These are phyloP conservation scores for Leccinum colubrinum DNA, from an alignment of 1,284 basidiomycete genomes.

Conservation along the genomic window DNA sequence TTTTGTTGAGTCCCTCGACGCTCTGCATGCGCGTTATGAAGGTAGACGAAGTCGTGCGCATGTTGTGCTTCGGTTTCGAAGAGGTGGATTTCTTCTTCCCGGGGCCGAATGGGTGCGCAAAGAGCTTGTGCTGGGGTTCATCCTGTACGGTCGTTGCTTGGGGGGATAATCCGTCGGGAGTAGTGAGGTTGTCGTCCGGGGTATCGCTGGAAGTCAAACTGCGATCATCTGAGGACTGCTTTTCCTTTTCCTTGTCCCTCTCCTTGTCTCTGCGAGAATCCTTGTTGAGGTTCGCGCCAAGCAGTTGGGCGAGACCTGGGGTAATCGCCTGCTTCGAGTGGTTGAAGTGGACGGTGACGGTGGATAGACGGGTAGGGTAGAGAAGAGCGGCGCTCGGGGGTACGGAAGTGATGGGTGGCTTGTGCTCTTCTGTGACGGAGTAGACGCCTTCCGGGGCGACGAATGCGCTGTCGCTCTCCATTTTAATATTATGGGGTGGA, in stretches of 20 bases:
- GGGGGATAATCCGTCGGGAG: conserved; percentile 37
- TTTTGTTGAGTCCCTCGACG: conserved; percentile 72
- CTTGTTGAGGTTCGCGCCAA: conserved; percentile 48
- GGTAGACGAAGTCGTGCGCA: conserved; percentile 84
- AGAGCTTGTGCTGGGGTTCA: conserved; percentile 43
- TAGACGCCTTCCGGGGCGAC: conserved; percentile 87
- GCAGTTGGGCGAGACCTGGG: conserved; percentile 63
- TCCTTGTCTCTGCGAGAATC: conserved; percentile 46
- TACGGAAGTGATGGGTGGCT: conserved; percentile 50
- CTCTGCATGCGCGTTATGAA: conserved; percentile 87
- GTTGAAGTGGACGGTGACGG: conserved; percentile 62
- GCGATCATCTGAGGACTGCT: conserved; percentile 47
- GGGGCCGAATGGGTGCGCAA: conserved; percentile 41
- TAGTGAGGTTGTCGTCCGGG: conserved; percentile 53
- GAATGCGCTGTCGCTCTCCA: conserved; percentile 81
- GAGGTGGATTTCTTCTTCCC: conserved; percentile 61
- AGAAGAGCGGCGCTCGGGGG: conserved; percentile 47
- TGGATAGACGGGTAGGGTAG: conserved; percentile 63
- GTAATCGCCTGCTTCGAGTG: conserved; percentile 49
- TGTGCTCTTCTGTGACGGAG: conserved; percentile 82
- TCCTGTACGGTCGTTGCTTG: conserved; percentile 27
- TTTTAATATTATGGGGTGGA: conserved; percentile 48
- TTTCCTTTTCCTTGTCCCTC: conserved; percentile 59
- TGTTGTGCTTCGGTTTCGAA: conserved; percentile 81
- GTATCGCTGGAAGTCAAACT: conserved; percentile 78